Conservation (phyloP, 2,329 filamentous ascomycete genomes). For the Alternaria arbusti region DNA sequence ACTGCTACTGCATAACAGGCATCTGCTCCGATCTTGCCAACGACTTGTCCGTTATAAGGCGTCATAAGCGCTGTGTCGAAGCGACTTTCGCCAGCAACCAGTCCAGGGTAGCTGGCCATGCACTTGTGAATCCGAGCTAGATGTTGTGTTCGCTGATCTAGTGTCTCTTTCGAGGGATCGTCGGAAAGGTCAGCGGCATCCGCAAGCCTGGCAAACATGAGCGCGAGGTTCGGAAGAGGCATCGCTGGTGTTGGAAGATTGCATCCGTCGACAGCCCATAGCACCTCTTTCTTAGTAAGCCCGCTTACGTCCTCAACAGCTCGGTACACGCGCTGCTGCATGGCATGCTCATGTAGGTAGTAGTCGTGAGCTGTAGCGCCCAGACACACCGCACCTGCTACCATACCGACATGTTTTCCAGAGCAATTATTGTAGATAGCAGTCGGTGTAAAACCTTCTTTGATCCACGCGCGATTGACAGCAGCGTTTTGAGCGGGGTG, state of each 20-base stretch:
- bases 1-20: conserved; percentile 57
- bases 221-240: background rate
- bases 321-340: conserved; percentile 48
- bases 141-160: background rate
- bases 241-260: background rate
- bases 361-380: conserved; percentile 24
- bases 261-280: conserved; percentile 1
- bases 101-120: conserved; percentile 53
- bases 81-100: conserved; percentile 54
- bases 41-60: conserved; percentile 44
- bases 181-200: background rate
- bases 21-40: conserved; percentile 59
- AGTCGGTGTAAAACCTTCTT: conserved; percentile 46
- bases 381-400: conserved; percentile 51
- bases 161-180: background rate
- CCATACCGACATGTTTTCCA: conserved; percentile 58
- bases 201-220: background rate
- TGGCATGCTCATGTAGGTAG: background rate
- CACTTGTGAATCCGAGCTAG: conserved; percentile 16
- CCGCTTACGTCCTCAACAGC: conserved; percentile 36
- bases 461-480: conserved; percentile 52
- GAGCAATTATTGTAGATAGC: conserved; percentile 56
- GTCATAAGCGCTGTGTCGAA: conserved; percentile 58
- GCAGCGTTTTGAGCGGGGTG: background rate
- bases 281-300: background rate